phyloP scores from a whole-genome alignment of 2,329 filamentous ascomycete species.

The Botryosphaeria dothidea region DNA sequence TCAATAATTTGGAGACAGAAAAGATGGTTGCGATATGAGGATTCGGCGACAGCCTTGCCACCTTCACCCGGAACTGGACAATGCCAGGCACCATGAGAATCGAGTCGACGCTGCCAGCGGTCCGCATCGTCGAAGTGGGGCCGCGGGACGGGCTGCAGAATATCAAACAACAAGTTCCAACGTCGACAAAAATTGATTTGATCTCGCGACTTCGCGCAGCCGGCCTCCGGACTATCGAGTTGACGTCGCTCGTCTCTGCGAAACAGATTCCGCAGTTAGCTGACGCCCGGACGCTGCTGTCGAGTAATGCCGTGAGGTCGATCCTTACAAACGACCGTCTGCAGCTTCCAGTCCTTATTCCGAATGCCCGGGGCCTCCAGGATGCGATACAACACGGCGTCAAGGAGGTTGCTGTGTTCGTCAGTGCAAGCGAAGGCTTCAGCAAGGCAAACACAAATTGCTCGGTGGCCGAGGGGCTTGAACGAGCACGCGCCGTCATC shows the following conservation, averaged over 20 bases:
- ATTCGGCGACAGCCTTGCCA: no score
- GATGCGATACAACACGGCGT: conserved; percentile 54
- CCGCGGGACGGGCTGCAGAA: conserved; percentile 57
- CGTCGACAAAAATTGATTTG: conserved; percentile 52
- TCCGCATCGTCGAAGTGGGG: conserved; percentile 47
- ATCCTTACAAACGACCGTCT: not conserved
- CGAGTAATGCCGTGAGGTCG: not conserved
- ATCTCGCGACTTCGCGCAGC: conserved; percentile 50
- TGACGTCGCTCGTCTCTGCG: conserved; percentile 54
- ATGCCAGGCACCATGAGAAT: no score
- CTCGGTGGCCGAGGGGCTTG: conserved; percentile 39
- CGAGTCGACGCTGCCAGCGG: no score
- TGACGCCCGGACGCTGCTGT: not conserved
- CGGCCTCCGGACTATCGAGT: conserved; percentile 53
- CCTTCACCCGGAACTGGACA: no score
- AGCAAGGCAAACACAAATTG: conserved; percentile 46
- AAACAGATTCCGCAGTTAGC: conserved; percentile 54
- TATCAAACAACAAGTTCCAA: conserved; percentile 50
- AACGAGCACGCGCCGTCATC: conserved; percentile 35
- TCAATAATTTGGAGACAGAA: no score
- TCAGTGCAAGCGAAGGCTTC: conserved; percentile 45
- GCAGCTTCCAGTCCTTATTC: conserved; percentile 41
- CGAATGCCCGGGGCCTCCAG: conserved; percentile 49
- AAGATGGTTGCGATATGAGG: no score
- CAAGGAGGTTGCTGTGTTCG: conserved; percentile 44